These are phyloP conservation scores for Myxozyma neotropica DNA, from an alignment of 805 yeast species.

Conservation along the genomic window DNA sequence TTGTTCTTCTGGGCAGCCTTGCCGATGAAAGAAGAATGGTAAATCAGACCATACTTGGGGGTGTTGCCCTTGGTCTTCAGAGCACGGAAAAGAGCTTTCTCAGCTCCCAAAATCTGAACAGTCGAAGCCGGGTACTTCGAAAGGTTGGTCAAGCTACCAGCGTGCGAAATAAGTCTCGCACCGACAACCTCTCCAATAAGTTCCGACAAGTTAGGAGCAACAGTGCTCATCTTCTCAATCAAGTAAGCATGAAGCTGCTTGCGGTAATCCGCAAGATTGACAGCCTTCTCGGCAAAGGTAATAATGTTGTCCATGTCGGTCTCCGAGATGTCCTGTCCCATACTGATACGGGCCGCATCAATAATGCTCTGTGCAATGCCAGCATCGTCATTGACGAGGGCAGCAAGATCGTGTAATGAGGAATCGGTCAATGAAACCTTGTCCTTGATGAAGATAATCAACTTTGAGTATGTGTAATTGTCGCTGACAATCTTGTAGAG, in stretches of 20 bases:
- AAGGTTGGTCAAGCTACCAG: conserved; percentile 94
- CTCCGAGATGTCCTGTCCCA: conserved; percentile 98
- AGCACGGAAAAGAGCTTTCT: conserved; percentile 88
- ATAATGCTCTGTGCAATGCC: conserved; percentile 88
- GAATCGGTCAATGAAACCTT: conserved; percentile 68
- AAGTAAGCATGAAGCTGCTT: conserved; percentile 78
- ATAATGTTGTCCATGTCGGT: conserved; percentile 90
- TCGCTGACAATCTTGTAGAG: conserved; percentile 88
- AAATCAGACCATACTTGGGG: conserved; percentile 92
- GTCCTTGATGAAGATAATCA: conserved; percentile 81
- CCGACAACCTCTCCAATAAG: conserved; percentile 99
- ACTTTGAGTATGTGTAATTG: conserved; percentile 81
- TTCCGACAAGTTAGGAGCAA: conserved; percentile 96
- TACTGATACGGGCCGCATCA: conserved; percentile 93
- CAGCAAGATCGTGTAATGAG: conserved; percentile 82
- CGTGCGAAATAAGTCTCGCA: conserved; percentile 96
- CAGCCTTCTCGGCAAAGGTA: conserved; percentile 92
- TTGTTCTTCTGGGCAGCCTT: conserved; percentile 94
- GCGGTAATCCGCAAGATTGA: conserved; percentile 88
- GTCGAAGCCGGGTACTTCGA: conserved; percentile 99
- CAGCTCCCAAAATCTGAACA: conserved; percentile 97
- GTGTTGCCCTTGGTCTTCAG: conserved; percentile 95
- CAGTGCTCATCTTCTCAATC: conserved; percentile 94
- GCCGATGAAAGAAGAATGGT: conserved; percentile 93
- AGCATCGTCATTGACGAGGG: conserved; percentile 86